These are phyloP conservation scores for Bryopsis sp. DNA, from an alignment of 139 green algal genomes.

Conservation along the genomic window DNA sequence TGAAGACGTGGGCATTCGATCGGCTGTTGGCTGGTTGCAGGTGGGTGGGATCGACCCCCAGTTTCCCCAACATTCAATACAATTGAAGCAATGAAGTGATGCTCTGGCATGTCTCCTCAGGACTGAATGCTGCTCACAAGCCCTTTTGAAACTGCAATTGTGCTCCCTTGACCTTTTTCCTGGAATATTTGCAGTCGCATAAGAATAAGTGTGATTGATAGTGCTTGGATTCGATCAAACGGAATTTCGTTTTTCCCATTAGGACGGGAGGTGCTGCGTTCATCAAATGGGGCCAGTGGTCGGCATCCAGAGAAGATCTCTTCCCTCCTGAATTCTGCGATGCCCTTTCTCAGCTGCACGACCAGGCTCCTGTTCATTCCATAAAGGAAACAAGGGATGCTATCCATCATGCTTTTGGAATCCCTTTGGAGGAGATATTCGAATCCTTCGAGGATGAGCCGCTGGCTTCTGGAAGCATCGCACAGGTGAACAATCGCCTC, in stretches of 20 bases:
- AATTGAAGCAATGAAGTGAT: no score
- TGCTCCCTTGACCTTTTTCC: neutral
- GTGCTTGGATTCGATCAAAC: neutral
- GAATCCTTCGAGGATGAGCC: slow-evolving; percentile 67
- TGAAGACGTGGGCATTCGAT: neutral
- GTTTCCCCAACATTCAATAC: no score
- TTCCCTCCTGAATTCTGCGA: slow-evolving; percentile 85
- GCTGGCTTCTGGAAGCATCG: slow-evolving; percentile 86
- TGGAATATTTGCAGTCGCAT: no score
- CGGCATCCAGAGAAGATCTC: slow-evolving; percentile 77
- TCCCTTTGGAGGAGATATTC: slow-evolving; percentile 66
- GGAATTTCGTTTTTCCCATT: neutral
- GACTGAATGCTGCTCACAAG: neutral
- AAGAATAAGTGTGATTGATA: no score
- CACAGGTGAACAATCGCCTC: slow-evolving; percentile 52
- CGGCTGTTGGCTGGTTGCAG: slow-evolving; percentile 6
- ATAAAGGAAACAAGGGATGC: slow-evolving; percentile 33
- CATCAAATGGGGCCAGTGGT: slow-evolving; percentile 93
- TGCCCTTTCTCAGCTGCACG: slow-evolving; percentile 66
- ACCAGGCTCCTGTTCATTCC: slow-evolving; percentile 61
- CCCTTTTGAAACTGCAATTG: neutral
- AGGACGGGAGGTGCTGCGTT: slow-evolving; percentile 56
- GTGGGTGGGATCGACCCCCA: no score
- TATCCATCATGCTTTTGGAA: slow-evolving; percentile 67
- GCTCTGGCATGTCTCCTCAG: no score